These are phyloP conservation scores for Heterobasidion occidentale DNA, from an alignment of 1,284 basidiomycete genomes.

Conservation along the genomic window DNA sequence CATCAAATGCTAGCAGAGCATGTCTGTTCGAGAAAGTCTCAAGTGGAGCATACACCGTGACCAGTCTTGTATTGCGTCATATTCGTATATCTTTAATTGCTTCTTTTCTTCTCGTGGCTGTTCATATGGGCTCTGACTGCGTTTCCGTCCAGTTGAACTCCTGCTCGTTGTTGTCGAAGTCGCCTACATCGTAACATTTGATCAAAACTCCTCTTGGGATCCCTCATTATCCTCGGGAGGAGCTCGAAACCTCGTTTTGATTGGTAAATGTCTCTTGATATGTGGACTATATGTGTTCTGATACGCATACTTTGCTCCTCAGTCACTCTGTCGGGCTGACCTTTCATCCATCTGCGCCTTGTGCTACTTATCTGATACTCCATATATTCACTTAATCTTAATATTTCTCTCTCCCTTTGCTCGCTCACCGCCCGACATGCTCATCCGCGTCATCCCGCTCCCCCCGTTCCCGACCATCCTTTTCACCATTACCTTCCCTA, in stretches of 20 bases:
- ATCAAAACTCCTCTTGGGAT: background rate
- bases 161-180: background rate
- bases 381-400: background rate
- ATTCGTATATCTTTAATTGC: too few species aligned
- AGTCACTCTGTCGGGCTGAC: background rate
- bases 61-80: too few species aligned
- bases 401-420: background rate
- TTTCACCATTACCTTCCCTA: slow-evolving; percentile 57
- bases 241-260: background rate
- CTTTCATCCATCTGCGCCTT: background rate
- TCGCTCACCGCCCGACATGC: slow-evolving; percentile 34
- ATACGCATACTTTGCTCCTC: background rate
- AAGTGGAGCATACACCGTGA: too few species aligned
- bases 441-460: slow-evolving; percentile 57
- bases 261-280: background rate
- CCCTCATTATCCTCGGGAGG: background rate
- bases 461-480: slow-evolving; percentile 56
- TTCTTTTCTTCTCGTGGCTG: background rate
- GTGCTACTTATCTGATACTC: background rate
- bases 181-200: background rate
- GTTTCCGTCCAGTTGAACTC: background rate
- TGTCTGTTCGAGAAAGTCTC: too few species aligned
- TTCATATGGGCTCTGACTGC: background rate
- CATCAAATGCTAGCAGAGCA: too few species aligned
- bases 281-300: background rate